phyloP scores from a whole-genome alignment of 306 rosid species.

The Inga laurina region DNA sequence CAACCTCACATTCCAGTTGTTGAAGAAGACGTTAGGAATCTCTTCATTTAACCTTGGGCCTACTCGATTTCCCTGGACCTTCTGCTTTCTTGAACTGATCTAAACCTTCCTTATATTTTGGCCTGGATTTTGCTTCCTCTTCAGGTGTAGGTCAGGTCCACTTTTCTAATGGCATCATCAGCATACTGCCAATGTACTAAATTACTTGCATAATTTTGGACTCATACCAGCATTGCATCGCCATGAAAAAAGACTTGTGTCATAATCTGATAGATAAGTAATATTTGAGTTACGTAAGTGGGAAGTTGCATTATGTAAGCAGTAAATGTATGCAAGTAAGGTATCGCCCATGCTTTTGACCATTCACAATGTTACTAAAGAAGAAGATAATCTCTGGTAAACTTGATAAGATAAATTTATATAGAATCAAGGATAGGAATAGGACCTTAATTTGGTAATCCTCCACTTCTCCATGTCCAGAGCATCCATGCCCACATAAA shows the following conservation, averaged over 20 bases:
- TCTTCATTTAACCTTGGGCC: not conserved
- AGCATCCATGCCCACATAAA: constrained; percentile 95
- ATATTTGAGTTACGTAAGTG: not conserved
- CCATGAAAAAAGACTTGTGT: not conserved
- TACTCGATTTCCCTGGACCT: not conserved
- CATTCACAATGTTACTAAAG: not conserved
- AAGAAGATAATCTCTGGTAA: not conserved
- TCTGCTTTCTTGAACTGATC: not conserved
- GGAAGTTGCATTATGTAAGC: not conserved
- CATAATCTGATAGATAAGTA: not conserved
- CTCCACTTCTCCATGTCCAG: constrained; percentile 89
- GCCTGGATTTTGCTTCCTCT: not conserved
- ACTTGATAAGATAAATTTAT: not conserved
- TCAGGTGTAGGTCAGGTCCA: constrained; percentile 26
- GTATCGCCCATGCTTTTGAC: not conserved
- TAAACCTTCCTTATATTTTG: not conserved
- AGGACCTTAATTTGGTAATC: constrained; percentile 71
- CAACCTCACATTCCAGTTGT: too few relatives aligned
- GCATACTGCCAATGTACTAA: not conserved
- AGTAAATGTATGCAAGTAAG: not conserved
- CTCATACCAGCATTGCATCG: not conserved
- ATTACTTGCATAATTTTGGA: not conserved
- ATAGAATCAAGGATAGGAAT: constrained; percentile 5
- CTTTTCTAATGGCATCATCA: not conserved
- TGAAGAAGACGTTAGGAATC: not conserved